Base-by-base conservation (phyloP, 139 green algal species). In the Pleodorina starrii region DNA sequence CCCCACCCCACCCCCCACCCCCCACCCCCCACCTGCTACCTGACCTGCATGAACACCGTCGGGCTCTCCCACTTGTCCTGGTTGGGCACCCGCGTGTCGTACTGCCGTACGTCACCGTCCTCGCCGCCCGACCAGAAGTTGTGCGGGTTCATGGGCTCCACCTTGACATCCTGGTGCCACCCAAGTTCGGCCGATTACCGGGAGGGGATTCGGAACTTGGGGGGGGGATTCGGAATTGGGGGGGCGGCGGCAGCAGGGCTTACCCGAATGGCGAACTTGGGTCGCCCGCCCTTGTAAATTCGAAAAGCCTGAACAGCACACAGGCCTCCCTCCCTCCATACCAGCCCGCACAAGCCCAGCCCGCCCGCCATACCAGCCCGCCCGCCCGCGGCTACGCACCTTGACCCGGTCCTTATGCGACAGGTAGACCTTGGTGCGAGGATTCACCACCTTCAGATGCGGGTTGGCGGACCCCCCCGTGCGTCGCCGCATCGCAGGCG, bases 51-150 rank as follows among this genome's bases (percentile, higher is more conserved):
- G 5, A 97, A 88, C 75, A 93, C 91, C 74, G 96, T 97, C 60
- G 91, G 57, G 44, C 88, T 93, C 11, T 91, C 80, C 48, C 85
- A 93, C 29, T 80, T 86, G 3, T 90, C 74, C 89, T 95, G 93
- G 63, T 87, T 89, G 88, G 54, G 79, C 57, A n/a, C 16, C 2
- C 96, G 94, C 0, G 84, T 92, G 91, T 99, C 97, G 91, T 95
- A 98, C 91, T 98, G 97, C 6, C 96, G 93, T 50, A 98, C 90
- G 1, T 69, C 87, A 27, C 97, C 97, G 84, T 99, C 97, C 88
- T 99, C 97, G 9, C 87, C 87, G 11, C 90, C 96, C 6, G 94
- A 97, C 96, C 96, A 99, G 90, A 99, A 99, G 48, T 97, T 90
- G 87, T 97, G 92, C 2, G 97, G 95, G 75, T 98, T 96, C 7